Conservation (phyloP, 2,329 filamentous ascomycete species). For the Clarireedia paspali region DNA sequence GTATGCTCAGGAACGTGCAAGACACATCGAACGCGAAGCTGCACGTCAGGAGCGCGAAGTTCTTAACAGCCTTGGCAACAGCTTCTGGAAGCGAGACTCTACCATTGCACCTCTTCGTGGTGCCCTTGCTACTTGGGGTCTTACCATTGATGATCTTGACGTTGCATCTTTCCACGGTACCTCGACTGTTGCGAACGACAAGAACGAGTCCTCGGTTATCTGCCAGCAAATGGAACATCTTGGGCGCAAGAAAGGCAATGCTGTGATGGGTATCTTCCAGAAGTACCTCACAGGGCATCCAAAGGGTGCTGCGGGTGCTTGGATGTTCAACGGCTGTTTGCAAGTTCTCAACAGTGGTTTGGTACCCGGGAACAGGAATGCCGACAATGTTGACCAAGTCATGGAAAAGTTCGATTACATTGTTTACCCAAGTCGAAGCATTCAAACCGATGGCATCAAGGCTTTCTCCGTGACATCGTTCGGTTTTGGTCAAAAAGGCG, state of each 20-base stretch:
- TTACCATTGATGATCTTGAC: slow-evolving; percentile 90
- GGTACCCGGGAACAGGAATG: slow-evolving; percentile 94
- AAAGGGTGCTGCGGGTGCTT: slow-evolving; percentile 97
- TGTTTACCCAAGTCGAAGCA: slow-evolving; percentile 87
- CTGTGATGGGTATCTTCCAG: slow-evolving; percentile 94
- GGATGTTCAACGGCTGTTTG: slow-evolving; percentile 99
- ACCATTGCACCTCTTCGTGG: slow-evolving; percentile 92
- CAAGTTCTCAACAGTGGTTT: slow-evolving; percentile 92
- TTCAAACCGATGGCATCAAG: slow-evolving; percentile 97
- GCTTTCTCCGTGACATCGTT: slow-evolving; percentile 99
- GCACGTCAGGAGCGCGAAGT: slow-evolving; percentile 88
- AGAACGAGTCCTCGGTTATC: slow-evolving; percentile 97
- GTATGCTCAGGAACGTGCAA: slow-evolving; percentile 76
- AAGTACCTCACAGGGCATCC: slow-evolving; percentile 98
- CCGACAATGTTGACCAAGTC: slow-evolving; percentile 90
- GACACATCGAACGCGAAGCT: slow-evolving; percentile 83
- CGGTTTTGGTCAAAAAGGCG: slow-evolving; percentile 98
- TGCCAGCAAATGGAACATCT: slow-evolving; percentile 95
- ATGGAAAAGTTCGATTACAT: slow-evolving; percentile 99
- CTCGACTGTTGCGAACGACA: slow-evolving; percentile 97
- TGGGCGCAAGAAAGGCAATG: slow-evolving; percentile 93
- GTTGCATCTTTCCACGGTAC: slow-evolving; percentile 99
- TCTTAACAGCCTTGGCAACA: slow-evolving; percentile 87
- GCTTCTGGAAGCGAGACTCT: slow-evolving; percentile 96
- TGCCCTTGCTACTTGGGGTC: slow-evolving; percentile 93